Base-by-base conservation (phyloP, 495 filamentous ascomycete genomes). In the Hypoxylon intermedium region DNA sequence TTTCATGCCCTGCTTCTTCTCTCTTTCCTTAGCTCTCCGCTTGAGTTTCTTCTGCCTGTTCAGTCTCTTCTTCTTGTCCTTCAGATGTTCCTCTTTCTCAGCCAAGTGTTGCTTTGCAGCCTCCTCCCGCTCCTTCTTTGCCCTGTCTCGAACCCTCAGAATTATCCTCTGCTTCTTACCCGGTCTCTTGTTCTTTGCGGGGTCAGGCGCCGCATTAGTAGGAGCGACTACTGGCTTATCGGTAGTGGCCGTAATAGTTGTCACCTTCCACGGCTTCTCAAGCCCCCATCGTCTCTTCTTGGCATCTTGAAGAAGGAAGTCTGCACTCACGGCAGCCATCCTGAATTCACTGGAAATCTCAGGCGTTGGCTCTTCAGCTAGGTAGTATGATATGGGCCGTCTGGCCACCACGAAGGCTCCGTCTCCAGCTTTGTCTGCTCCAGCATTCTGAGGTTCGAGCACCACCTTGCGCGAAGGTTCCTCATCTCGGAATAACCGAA, bases 181-280 rank as follows among this genome's bases (percentile, higher is more conserved):
- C 19, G 76, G 74, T 44, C 77, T 71, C 54, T 63, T 82, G 34
- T 71, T 72, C 56, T 76, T 69, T 11, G 56, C 47, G 16, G 51
- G 19, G 20, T 64, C 65, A 21, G 43, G 49, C 4, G 31, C 23
- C 13, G 18, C 6, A 20, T 44, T 18, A 3, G 16, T 4, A 13
- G 50, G 20, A 6, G 40, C 18, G 30, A n/a, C 47, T 6, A 18
- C 11, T 16, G 41, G 58, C 12, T 23, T 19, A 28, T 47, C 59
- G 11, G 37, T 34, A 9, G 49, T 58, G 31, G 70, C 54, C 6
- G 40, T 60, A 28, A 79, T 67, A 15, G 53, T 73, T n/a, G 67
- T 75, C 26, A 85, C 81, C 44, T 76, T 74, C 83, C 83, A 86
- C 3, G 82, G 81, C 49, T 82, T 68, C 57, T 79, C 80, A 19